These are phyloP conservation scores for Melanogaster broomeanus DNA, from an alignment of 768 basidiomycete genomes.

Conservation along the genomic window DNA sequence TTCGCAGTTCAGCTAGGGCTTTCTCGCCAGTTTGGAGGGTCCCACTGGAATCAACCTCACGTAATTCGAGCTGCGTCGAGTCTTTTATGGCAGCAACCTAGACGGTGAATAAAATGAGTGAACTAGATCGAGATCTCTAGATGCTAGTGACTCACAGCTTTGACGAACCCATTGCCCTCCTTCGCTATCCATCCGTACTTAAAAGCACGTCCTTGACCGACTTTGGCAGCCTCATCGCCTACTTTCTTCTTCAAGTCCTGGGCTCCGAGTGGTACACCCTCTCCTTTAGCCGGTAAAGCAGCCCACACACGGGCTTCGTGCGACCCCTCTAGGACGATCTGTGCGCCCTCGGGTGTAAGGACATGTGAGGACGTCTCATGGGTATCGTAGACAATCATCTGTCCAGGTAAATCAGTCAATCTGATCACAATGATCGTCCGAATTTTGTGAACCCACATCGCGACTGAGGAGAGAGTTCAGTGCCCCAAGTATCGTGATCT, in stretches of 20 bases:
- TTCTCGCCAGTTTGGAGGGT: conserved; percentile 78
- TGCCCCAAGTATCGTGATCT: conserved; percentile 84
- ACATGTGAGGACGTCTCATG: conserved; percentile 75
- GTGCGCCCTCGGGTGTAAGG: conserved; percentile 80
- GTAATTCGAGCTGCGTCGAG: conserved; percentile 70
- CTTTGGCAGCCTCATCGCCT: conserved; percentile 87
- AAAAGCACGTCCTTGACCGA: conserved; percentile 95
- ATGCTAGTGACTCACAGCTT: conserved; percentile 58
- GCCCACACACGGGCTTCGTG: conserved; percentile 96
- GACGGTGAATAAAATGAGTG: conserved; percentile 4
- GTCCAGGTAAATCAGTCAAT: conserved; percentile 12
- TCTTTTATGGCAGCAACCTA: conserved; percentile 73
- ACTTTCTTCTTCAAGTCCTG: conserved; percentile 72
- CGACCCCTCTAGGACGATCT: conserved; percentile 80
- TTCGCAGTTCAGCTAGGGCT: conserved; percentile 80
- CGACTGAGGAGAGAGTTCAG: conserved; percentile 88
- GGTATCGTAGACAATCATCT: conserved; percentile 86
- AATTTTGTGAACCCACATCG: conserved; percentile 55
- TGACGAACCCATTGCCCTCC: conserved; percentile 84
- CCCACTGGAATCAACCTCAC: conserved; percentile 72
- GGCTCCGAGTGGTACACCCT: conserved; percentile 64
- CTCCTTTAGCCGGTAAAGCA: conserved; percentile 71
- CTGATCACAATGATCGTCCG: conserved; percentile 1
- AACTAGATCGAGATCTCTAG: background rate
- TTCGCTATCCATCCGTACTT: conserved; percentile 97